Evolutionary conservation across 2,329 filamentous ascomycete genomes (phyloP).

Genomic region (Trichophyton simii): DNA sequence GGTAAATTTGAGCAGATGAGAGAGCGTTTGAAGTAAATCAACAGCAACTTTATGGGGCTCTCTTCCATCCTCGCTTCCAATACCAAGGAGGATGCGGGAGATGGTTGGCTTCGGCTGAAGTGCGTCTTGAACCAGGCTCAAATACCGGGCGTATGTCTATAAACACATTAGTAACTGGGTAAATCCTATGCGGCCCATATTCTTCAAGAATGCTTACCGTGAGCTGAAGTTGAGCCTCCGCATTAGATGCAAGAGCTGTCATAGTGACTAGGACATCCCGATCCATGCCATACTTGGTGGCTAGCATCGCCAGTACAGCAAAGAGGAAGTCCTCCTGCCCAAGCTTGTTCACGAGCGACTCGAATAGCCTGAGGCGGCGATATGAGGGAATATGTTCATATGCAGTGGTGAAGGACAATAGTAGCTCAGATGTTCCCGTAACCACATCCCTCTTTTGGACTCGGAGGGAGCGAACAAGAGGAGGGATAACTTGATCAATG

Average conservation of each 20-base stretch:
- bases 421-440: conserved; percentile 70
- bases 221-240: conserved; percentile 63
- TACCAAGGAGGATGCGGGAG: conserved; percentile 58
- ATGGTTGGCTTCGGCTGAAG: conserved; percentile 62
- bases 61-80: conserved; percentile 39
- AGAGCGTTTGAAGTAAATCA: conserved; percentile 31
- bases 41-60: conserved; percentile 31
- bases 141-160: conserved; percentile 62
- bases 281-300: conserved; percentile 75
- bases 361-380: conserved; percentile 68
- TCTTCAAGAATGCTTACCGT: conserved; percentile 20
- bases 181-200: background rate
- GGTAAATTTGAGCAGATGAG: conserved; percentile 30
- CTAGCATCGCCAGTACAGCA: conserved; percentile 74
- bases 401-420: conserved; percentile 91
- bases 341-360: conserved; percentile 71
- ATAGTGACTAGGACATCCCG: conserved; percentile 64
- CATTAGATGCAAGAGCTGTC: conserved; percentile 58
- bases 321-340: conserved; percentile 79
- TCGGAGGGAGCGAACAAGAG: conserved; percentile 71
- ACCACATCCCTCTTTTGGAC: conserved; percentile 65
- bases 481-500: conserved; percentile 85
- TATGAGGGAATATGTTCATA: conserved; percentile 93
- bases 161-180: conserved; percentile 8
- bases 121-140: conserved; percentile 62